Conservation (phyloP, 78 protist species). For the Dictyostelium brefeldianum region DNA sequence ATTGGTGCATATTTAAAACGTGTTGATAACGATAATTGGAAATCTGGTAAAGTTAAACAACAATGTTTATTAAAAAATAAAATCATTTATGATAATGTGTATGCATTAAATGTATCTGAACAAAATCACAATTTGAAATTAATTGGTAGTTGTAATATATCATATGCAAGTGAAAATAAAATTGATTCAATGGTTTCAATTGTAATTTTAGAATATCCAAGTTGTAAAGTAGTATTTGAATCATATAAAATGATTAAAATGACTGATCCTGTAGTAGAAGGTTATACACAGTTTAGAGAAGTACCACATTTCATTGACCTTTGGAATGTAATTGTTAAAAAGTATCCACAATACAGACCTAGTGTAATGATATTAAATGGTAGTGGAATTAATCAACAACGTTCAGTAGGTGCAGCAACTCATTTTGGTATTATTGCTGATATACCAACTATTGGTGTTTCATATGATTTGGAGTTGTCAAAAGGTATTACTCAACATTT, state of each 20-base stretch:
- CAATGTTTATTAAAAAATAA: background rate
- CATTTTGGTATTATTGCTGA: slow-evolving; percentile 82
- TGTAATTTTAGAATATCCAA: slow-evolving; percentile 73
- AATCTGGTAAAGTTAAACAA: background rate
- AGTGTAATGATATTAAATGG: slow-evolving; percentile 87
- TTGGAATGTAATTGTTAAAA: slow-evolving; percentile 20
- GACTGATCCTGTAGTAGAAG: slow-evolving; percentile 83
- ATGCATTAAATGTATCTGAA: background rate
- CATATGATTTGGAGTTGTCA: slow-evolving; percentile 43
- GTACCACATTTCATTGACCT: slow-evolving; percentile 54
- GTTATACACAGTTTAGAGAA: slow-evolving; percentile 90
- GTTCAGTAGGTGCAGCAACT: slow-evolving; percentile 83
- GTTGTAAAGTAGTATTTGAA: slow-evolving; percentile 41
- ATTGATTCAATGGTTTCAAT: slow-evolving; percentile 78
- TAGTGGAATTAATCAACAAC: slow-evolving; percentile 85
- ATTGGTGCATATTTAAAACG: background rate
- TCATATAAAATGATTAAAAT: slow-evolving; percentile 64
- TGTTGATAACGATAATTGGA: background rate
- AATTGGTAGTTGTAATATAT: slow-evolving; percentile 81
- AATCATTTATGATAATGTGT: background rate
- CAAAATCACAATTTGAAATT: slow-evolving; percentile 5
- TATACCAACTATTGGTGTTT: slow-evolving; percentile 90
- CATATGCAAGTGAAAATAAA: slow-evolving; percentile 65
- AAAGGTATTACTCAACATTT: slow-evolving; percentile 55
- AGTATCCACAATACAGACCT: slow-evolving; percentile 74